phyloP scores from a whole-genome alignment of 78 protist genomes.

The Kipferlia bialata region DNA sequence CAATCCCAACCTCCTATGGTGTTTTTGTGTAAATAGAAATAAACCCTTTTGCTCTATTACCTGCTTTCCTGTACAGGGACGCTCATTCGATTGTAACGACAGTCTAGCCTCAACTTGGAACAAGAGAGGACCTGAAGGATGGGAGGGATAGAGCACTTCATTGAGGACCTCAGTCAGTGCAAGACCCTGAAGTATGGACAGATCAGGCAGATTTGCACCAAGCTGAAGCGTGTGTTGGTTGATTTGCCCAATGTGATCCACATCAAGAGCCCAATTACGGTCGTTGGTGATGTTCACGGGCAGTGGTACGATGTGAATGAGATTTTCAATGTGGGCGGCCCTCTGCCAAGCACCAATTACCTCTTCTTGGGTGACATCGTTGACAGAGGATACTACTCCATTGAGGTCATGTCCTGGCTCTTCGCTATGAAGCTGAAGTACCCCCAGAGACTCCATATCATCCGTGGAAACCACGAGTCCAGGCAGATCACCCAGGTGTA shows the following conservation, averaged over 20 bases:
- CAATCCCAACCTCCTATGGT: no score
- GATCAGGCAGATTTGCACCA: no score
- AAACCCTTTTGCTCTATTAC: no score
- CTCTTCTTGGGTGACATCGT: constrained; percentile 48
- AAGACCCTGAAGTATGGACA: no score
- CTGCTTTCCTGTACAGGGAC: no score
- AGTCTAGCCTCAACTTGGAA: neutral
- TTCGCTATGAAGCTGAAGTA: constrained; percentile 28
- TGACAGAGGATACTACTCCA: constrained; percentile 33
- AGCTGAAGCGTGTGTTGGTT: no score
- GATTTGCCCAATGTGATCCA: no score
- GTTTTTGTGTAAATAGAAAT: no score
- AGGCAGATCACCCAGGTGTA: constrained; percentile 3
- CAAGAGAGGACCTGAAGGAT: neutral
- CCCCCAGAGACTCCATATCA: constrained; percentile 28
- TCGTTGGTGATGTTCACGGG: constrained; percentile 23
- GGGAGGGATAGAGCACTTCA: no score
- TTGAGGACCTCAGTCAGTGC: no score
- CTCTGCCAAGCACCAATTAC: neutral
- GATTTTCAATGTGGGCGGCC: constrained; percentile 12
- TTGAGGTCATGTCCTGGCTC: constrained; percentile 32
- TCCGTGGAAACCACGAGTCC: constrained; percentile 49
- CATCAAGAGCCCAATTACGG: no score
- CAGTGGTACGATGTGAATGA: constrained; percentile 7
- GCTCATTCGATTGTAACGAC: no score